phyloP scores from a whole-genome alignment of 2,329 filamentous ascomycete species.

The Lasiodiplodia gonubiensis region DNA sequence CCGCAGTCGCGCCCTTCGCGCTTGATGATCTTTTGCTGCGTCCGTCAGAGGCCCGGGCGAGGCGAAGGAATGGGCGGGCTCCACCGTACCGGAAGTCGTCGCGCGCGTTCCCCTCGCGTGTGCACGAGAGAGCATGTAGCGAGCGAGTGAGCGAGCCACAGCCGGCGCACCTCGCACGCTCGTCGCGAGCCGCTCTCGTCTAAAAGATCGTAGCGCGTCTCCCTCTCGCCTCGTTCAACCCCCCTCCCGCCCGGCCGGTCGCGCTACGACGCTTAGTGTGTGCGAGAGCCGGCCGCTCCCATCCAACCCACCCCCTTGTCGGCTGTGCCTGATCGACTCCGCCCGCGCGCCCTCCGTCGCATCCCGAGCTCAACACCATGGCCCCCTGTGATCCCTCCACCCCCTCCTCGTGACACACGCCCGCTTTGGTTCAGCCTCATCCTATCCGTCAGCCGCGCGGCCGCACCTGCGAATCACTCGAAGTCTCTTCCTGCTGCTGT shows the following conservation, averaged over 20 bases:
- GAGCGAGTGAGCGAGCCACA: conserved; percentile 3
- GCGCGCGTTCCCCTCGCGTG: background rate
- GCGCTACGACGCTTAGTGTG: conserved; percentile 6
- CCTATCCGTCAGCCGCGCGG: background rate
- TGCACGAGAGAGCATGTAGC: background rate
- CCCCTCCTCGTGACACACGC: background rate
- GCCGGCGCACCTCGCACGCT: background rate
- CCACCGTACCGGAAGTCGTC: background rate
- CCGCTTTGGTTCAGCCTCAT: background rate
- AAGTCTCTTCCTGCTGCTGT: background rate
- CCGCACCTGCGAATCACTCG: too few species aligned
- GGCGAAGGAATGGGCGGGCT: conserved; percentile 11
- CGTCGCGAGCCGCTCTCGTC: background rate
- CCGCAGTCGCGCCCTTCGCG: background rate
- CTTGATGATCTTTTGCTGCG: background rate
- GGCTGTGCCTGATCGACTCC: conserved; percentile 18
- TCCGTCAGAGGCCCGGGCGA: conserved; percentile 1
- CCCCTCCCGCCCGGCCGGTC: background rate
- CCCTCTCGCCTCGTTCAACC: too few species aligned
- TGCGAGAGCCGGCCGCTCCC: background rate
- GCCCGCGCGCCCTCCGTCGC: background rate
- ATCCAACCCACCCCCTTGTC: background rate
- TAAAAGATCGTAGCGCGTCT: conserved; percentile 6
- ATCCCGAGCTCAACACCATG: conserved; percentile 10
- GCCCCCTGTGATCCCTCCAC: conserved; percentile 1